A percentile compares a stretch with the other conserved stretches of the same genome.
Conservation (phyloP, 2,329 filamentous ascomycete genomes). For the Plenodomus tracheiphilus region DNA sequence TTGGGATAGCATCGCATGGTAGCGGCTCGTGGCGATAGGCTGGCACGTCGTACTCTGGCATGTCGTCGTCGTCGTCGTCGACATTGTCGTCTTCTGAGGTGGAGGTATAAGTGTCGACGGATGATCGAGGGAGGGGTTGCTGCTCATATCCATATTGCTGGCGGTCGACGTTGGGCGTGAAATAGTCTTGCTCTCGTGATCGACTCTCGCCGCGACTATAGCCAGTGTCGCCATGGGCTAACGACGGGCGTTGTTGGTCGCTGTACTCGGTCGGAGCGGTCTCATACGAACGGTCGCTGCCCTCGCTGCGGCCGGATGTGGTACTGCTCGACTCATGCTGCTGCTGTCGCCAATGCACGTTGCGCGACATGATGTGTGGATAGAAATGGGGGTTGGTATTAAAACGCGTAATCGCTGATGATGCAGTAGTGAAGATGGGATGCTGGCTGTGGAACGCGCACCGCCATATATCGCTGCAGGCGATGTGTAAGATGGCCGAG, state of each 20-base stretch:
- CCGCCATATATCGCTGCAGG: slow-evolving; percentile 17
- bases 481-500: background rate
- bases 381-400: slow-evolving; percentile 13
- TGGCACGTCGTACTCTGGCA: slow-evolving; percentile 60
- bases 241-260: slow-evolving; percentile 27
- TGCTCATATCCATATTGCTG: slow-evolving; percentile 16
- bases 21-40: slow-evolving; percentile 65
- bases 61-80: slow-evolving; percentile 48
- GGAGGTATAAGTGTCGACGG: slow-evolving; percentile 80
- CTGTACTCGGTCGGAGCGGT: slow-evolving; percentile 43
- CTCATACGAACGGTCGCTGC: slow-evolving; percentile 38
- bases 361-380: slow-evolving; percentile 34
- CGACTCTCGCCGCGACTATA: slow-evolving; percentile 34
- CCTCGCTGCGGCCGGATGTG: slow-evolving; percentile 33
- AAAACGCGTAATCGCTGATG: background rate
- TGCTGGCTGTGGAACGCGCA: slow-evolving; percentile 14
- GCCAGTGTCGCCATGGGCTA: slow-evolving; percentile 37
- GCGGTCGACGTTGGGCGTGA: slow-evolving; percentile 11
- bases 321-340: slow-evolving; percentile 33
- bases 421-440: slow-evolving; percentile 5
- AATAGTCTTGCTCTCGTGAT: slow-evolving; percentile 29
- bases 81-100: slow-evolving; percentile 65
- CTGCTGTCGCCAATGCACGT: slow-evolving; percentile 37
- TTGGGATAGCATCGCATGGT: slow-evolving; percentile 69
- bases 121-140: slow-evolving; percentile 52